phyloP scores from a whole-genome alignment of 148 eudicot species.

The Nyssa sinensis region DNA sequence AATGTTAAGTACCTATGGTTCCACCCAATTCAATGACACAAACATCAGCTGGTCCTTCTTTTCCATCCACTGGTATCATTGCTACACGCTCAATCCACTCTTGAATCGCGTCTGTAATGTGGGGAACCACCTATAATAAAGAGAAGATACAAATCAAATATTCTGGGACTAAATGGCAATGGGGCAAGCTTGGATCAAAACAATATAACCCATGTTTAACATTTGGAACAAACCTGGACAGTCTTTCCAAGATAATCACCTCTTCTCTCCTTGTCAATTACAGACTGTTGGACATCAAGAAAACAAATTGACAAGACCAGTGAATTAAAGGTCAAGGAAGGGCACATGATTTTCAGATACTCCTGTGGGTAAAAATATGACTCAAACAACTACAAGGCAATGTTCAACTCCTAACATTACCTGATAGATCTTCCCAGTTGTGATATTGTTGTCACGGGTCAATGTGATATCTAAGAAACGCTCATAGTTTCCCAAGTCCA shows the following conservation, averaged over 20 bases:
- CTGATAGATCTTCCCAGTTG: conserved; percentile 85
- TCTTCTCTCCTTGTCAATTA: conserved; percentile 79
- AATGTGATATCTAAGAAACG: conserved; percentile 71
- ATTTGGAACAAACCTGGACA: conserved; percentile 49
- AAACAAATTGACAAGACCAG: conserved; percentile 6
- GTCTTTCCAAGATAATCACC: conserved; percentile 88
- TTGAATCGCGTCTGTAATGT: conserved; percentile 79
- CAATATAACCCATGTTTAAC: not conserved
- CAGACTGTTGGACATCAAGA: conserved; percentile 41
- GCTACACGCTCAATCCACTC: conserved; percentile 86
- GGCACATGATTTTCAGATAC: not conserved
- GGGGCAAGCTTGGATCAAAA: not conserved
- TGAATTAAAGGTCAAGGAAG: not conserved
- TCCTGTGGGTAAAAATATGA: not conserved
- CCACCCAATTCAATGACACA: conserved; percentile 94
- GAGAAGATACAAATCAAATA: too few relatives aligned
- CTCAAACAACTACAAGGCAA: not conserved
- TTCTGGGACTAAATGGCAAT: not conserved
- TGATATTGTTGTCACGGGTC: conserved; percentile 77
- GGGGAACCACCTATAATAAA: conserved; percentile 65
- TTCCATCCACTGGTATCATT: conserved; percentile 72
- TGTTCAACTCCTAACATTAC: conserved; percentile 25
- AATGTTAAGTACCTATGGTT: conserved; percentile 53
- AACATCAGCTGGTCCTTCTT: conserved; percentile 77
- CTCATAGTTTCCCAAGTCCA: conserved; percentile 89